Percentiles rank a stretch among this genome's conserved stretches.
phyloP scores from a whole-genome alignment of 495 filamentous ascomycete species.

The Penicillium coprophilum region DNA sequence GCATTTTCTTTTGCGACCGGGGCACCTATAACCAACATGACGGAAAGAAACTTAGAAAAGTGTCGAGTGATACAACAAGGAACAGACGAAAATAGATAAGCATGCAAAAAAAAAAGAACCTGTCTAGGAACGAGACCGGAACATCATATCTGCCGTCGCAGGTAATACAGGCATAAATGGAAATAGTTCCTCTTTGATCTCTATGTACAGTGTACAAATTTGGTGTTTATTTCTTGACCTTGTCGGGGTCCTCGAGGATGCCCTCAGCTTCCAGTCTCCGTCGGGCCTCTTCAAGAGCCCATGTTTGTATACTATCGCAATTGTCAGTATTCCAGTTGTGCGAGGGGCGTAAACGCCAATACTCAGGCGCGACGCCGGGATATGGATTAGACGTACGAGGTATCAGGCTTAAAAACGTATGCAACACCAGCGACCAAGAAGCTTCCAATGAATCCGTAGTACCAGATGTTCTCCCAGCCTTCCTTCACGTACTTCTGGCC shows the following conservation, averaged over 20 bases:
- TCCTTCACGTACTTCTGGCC: constrained; percentile 94
- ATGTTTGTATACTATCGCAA: constrained; percentile 86
- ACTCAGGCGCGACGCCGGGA: neutral
- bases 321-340: constrained; percentile 24
- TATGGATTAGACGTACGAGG: constrained; percentile 68
- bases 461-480: constrained; percentile 88
- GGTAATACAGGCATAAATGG: constrained; percentile 34
- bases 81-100: constrained; percentile 35
- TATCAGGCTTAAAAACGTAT: constrained; percentile 98
- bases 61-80: constrained; percentile 40
- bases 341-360: constrained; percentile 1
- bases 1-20: constrained; percentile 11
- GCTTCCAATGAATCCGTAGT: constrained; percentile 88
- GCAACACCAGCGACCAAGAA: constrained; percentile 70
- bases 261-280: constrained; percentile 92
- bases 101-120: constrained; percentile 42
- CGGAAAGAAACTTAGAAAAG: constrained; percentile 29
- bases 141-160: constrained; percentile 39
- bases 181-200: constrained; percentile 39
- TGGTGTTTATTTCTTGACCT: constrained; percentile 40
- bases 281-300: constrained; percentile 95
- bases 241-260: constrained; percentile 76
- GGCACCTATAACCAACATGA: constrained; percentile 30
- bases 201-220: constrained; percentile 50
- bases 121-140: constrained; percentile 42